Conservation (phyloP, 2,329 filamentous ascomycete species). For the Pseudodiploospora longispora region DNA sequence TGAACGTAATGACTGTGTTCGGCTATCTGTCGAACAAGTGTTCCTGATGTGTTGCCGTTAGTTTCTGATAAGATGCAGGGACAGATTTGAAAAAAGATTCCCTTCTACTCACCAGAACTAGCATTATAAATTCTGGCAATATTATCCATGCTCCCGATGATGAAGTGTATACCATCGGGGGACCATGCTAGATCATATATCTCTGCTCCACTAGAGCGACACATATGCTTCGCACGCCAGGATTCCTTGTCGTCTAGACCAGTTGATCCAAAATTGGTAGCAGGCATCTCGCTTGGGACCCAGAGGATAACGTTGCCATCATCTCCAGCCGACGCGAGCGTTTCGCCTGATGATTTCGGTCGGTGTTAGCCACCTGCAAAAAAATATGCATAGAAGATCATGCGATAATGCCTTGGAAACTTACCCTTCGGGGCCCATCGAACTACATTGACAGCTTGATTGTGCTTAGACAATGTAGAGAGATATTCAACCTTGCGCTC, state of each 20-base stretch:
- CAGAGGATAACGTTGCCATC: slow-evolving; percentile 96
- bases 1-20: slow-evolving; percentile 98
- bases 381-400: background rate
- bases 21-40: slow-evolving; percentile 80
- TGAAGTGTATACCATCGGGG: slow-evolving; percentile 92
- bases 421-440: slow-evolving; percentile 89
- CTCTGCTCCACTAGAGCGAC: slow-evolving; percentile 84
- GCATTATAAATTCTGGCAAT: slow-evolving; percentile 95
- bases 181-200: slow-evolving; percentile 99
- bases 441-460: slow-evolving; percentile 95
- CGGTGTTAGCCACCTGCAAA: slow-evolving; percentile 5
- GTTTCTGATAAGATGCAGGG: slow-evolving; percentile 1
- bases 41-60: slow-evolving; percentile 27
- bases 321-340: slow-evolving; percentile 89
- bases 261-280: slow-evolving; percentile 70
- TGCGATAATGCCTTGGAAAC: slow-evolving; percentile 11
- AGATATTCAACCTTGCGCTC: slow-evolving; percentile 87
- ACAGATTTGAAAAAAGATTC: background rate
- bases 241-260: slow-evolving; percentile 88
- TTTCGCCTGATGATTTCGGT: slow-evolving; percentile 56
- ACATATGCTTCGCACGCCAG: slow-evolving; percentile 98
- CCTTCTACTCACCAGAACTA: slow-evolving; percentile 62
- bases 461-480: slow-evolving; percentile 85
- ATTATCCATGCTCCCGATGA: slow-evolving; percentile 99
- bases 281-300: slow-evolving; percentile 75